Evolutionary conservation across 1,139 yeast genomes (phyloP).

Genomic region (Nakaseomyces glabratus): DNA sequence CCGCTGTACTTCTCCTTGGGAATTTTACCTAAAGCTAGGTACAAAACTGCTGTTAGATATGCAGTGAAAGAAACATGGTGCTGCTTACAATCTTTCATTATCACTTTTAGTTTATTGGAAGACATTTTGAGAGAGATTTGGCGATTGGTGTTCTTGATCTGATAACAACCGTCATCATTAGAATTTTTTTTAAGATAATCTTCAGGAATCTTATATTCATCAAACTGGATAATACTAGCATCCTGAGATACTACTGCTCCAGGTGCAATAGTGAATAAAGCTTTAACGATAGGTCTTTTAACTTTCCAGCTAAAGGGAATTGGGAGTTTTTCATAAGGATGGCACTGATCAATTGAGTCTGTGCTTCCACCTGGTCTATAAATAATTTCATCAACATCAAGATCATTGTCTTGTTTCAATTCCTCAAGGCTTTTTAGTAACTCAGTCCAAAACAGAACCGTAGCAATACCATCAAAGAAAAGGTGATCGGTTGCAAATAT

Average conservation of each 20-base stretch:
- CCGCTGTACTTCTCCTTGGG: constrained; percentile 13
- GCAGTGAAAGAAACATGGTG: constrained; percentile 22
- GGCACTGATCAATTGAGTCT: constrained; percentile 5
- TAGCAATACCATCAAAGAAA: constrained; percentile 27
- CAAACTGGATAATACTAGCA: constrained; percentile 14
- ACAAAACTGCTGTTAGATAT: constrained; percentile 17
- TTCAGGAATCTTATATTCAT: constrained; percentile 15
- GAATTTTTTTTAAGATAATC: constrained; percentile 11
- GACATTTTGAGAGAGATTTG: constrained; percentile 15
- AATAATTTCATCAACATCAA: constrained; percentile 1
- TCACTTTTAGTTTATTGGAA: constrained; percentile 10
- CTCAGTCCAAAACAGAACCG: constrained; percentile 18
- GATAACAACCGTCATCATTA: constrained; percentile 3
- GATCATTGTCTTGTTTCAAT: background rate
- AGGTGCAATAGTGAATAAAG: constrained; percentile 13
- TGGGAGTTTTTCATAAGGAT: constrained; percentile 19
- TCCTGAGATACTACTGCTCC: constrained; percentile 9
- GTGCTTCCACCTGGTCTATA: constrained; percentile 1
- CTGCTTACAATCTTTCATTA: constrained; percentile 17
- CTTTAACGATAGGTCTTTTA: constrained; percentile 12
- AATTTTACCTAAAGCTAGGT: constrained; percentile 11
- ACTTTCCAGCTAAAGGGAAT: constrained; percentile 15
- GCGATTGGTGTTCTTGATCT: constrained; percentile 19
- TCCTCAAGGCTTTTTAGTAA: constrained; percentile 14
- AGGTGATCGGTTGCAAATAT: constrained; percentile 22